Evolutionary conservation across 345 rosid genomes (phyloP).

Genomic region (Psidium friedrichsthalianum): DNA sequence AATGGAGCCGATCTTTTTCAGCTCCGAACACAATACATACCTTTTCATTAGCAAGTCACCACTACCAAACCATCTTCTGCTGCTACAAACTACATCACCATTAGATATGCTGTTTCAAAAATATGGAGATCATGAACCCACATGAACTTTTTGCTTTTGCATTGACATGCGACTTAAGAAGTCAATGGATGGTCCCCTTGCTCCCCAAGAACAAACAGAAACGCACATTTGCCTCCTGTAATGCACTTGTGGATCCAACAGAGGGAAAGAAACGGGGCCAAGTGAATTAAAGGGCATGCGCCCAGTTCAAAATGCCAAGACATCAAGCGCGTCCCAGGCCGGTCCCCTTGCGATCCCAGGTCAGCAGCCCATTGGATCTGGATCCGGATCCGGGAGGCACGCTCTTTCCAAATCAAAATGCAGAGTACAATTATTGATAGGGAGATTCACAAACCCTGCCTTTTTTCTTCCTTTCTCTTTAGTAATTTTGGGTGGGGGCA

Average conservation of each 20-base stretch:
- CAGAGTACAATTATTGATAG: not conserved
- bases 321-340: not conserved
- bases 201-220: not conserved
- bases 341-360: not conserved
- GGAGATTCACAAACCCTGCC: not conserved
- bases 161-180: not conserved
- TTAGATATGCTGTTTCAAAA: not conserved
- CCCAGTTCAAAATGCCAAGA: not conserved
- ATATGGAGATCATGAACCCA: not conserved
- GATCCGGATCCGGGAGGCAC: not conserved
- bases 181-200: not conserved
- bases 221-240: not conserved
- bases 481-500: not conserved
- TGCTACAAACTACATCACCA: not conserved
- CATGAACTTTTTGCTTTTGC: not conserved
- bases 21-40: not conserved
- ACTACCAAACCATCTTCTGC: not conserved
- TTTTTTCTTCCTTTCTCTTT: not conserved
- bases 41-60: too few relatives aligned
- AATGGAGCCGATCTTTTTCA: not conserved
- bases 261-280: not conserved
- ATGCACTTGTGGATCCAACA: not conserved
- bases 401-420: not conserved
- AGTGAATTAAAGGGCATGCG: not conserved
- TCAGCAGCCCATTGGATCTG: not conserved